These are phyloP conservation scores for Dissoconium aciculare DNA, from an alignment of 2,329 filamentous ascomycete genomes.

Conservation along the genomic window DNA sequence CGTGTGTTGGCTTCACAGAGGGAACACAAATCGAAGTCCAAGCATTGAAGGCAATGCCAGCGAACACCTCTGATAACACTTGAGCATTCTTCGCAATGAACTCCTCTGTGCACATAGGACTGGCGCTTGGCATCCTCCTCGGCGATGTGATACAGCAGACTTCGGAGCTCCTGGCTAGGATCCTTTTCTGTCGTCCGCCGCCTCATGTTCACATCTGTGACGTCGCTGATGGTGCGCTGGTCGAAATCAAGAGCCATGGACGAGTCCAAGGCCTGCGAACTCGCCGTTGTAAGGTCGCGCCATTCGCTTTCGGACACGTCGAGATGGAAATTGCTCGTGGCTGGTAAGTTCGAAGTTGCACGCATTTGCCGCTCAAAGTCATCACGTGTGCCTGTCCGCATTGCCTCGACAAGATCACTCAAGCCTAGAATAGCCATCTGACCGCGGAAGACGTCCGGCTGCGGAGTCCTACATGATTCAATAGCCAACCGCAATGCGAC, in stretches of 20 bases:
- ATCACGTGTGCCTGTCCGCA: neutral
- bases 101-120: conserved; percentile 82
- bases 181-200: conserved; percentile 9
- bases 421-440: neutral
- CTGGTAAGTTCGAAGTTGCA: too few species aligned
- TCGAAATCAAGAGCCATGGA: too few species aligned
- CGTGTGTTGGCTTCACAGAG: conserved; percentile 53
- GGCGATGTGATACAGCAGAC: conserved; percentile 74
- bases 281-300: too few species aligned
- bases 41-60: conserved; percentile 89
- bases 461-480: neutral
- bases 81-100: conserved; percentile 83
- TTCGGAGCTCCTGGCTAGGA: conserved; percentile 21
- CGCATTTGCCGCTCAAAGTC: too few species aligned
- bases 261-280: too few species aligned
- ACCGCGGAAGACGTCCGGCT: neutral
- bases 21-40: conserved; percentile 91
- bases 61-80: conserved; percentile 76
- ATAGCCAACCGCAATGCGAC: conserved; percentile 1
- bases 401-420: neutral
- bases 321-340: too few species aligned
- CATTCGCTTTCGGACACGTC: too few species aligned
- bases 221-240: neutral
- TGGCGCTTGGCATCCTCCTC: conserved; percentile 82
- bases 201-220: neutral